These are phyloP conservation scores for Vitis hybrid DNA, from an alignment of 177 flowering plant genomes.

Conservation along the genomic window DNA sequence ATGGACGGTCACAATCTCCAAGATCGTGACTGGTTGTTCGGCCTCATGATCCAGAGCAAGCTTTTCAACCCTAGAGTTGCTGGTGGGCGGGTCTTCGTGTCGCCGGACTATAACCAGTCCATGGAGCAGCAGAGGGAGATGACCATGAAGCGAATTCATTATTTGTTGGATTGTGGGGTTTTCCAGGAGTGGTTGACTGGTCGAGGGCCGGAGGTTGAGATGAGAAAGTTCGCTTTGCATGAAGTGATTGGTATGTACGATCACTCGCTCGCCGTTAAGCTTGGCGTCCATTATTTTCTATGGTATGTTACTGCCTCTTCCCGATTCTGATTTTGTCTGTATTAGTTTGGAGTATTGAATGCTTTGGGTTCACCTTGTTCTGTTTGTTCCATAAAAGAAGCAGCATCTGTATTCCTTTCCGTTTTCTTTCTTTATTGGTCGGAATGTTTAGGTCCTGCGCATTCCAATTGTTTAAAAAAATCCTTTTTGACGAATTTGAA, in stretches of 20 bases:
- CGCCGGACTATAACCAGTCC: conserved; percentile 83
- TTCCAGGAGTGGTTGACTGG: conserved; percentile 71
- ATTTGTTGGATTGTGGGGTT: conserved; percentile 58
- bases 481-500: too few species aligned
- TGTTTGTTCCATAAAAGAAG: too few species aligned
- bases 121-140: conserved; percentile 95
- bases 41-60: conserved; percentile 60
- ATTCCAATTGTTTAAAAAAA: too few species aligned
- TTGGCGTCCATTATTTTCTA: conserved; percentile 84
- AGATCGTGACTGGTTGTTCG: conserved; percentile 82
- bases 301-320: conserved; percentile 42
- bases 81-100: conserved; percentile 63
- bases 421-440: background rate
- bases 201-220: conserved; percentile 45
- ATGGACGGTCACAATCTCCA: conserved; percentile 69
- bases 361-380: too few species aligned
- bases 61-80: conserved; percentile 51
- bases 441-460: background rate
- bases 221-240: conserved; percentile 58
- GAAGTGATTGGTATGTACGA: conserved; percentile 65
- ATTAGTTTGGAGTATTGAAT: too few species aligned
- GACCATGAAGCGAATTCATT: conserved; percentile 77
- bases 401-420: background rate
- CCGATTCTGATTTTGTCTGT: background rate
- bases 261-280: conserved; percentile 78